Conservation (phyloP, 331 rosid species). For the Acacia pycnantha region DNA sequence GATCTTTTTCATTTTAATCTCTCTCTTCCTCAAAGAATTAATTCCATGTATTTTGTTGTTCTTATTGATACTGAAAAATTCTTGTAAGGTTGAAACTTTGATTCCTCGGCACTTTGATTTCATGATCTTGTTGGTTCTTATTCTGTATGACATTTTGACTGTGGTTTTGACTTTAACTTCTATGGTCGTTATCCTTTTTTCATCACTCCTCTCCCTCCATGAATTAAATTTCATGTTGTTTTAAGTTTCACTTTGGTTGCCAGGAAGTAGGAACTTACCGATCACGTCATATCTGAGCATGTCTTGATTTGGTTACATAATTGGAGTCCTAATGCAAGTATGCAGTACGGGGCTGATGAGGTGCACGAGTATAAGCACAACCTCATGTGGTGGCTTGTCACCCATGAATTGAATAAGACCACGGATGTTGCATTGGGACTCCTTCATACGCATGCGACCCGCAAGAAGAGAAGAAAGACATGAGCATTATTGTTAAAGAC, state of each 20-base stretch:
- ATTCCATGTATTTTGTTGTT: background rate
- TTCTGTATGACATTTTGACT: background rate
- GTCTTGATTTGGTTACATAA: background rate
- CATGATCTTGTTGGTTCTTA: background rate
- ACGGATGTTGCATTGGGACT: too few relatives aligned
- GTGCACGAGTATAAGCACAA: too few relatives aligned
- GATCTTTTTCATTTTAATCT: background rate
- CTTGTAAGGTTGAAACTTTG: background rate
- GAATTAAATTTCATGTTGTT: background rate
- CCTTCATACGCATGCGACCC: too few relatives aligned
- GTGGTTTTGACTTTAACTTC: background rate
- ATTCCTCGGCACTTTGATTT: background rate
- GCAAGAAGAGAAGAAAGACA: too few relatives aligned
- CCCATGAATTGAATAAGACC: too few relatives aligned
- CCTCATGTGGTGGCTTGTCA: too few relatives aligned
- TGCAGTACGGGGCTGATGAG: too few relatives aligned
- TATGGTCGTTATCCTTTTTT: background rate
- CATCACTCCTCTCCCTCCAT: background rate
- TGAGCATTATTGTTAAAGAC: too few relatives aligned
- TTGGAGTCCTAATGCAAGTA: too few relatives aligned
- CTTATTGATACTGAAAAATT: background rate
- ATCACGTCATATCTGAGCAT: slow-evolving; percentile 23
- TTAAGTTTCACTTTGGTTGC: background rate
- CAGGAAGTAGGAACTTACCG: background rate
- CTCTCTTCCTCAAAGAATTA: background rate